Conservation (phyloP, 768 basidiomycete genomes). For the Pisolithus tinctorius region DNA sequence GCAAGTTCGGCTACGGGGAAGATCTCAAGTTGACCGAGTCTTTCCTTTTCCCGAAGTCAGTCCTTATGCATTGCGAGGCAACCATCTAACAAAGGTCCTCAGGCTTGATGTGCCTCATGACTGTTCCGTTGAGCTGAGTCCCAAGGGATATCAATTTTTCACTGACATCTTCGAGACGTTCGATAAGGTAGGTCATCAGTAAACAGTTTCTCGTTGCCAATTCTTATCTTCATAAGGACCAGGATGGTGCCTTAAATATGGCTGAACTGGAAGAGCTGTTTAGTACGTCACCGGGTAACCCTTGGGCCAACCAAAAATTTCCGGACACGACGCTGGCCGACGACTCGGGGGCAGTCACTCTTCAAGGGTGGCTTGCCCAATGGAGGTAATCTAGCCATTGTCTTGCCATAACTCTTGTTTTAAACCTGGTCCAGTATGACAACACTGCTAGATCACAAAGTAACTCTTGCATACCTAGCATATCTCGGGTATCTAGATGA, state of each 20-base stretch:
- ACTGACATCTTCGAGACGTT: constrained; percentile 94
- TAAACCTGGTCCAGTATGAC: constrained; percentile 65
- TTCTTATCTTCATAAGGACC: constrained; percentile 50
- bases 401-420: constrained; percentile 2
- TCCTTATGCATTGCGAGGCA: constrained; percentile 5
- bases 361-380: constrained; percentile 97
- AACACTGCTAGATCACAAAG: constrained; percentile 88
- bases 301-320: constrained; percentile 91
- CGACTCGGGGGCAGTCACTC: constrained; percentile 84
- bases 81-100: constrained; percentile 9
- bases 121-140: constrained; percentile 92
- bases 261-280: constrained; percentile 84
- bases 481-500: constrained; percentile 87
- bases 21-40: constrained; percentile 84
- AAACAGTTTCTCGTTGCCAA: background rate
- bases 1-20: constrained; percentile 95
- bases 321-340: constrained; percentile 85
- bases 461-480: constrained; percentile 89
- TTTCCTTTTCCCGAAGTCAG: constrained; percentile 85
- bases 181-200: constrained; percentile 59
- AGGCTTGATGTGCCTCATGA: constrained; percentile 93
- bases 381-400: constrained; percentile 64
- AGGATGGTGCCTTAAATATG: constrained; percentile 86
- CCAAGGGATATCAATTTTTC: constrained; percentile 93
- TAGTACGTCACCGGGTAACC: constrained; percentile 92